Percentiles rank a stretch among this genome's conserved stretches.
phyloP scores from a whole-genome alignment of 1,284 basidiomycete species.

The Entoloma clypeatum region DNA sequence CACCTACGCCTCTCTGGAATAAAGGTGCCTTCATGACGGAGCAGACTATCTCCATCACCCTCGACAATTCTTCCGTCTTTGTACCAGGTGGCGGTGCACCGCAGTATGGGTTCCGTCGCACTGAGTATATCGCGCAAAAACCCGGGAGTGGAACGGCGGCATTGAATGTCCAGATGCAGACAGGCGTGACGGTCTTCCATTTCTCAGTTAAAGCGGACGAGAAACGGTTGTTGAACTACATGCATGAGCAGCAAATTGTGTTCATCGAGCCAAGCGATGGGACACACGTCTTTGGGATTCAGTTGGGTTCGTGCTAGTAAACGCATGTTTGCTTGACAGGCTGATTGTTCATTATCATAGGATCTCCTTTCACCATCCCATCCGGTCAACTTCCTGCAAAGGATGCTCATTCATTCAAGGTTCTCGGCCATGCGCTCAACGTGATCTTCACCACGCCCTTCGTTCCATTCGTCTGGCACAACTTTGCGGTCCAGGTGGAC shows the following conservation, averaged over 20 bases:
- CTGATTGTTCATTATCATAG: conserved; percentile 24
- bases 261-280: conserved; percentile 58
- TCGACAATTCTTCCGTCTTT: conserved; percentile 59
- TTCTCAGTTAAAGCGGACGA: conserved; percentile 50
- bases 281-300: conserved; percentile 52
- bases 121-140: conserved; percentile 52
- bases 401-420: conserved; percentile 45
- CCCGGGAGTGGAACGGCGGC: conserved; percentile 35
- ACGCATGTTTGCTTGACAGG: not conserved
- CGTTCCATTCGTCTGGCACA: conserved; percentile 46
- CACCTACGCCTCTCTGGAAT: conserved; percentile 50
- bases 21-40: conserved; percentile 32
- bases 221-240: conserved; percentile 43
- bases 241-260: conserved; percentile 61
- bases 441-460: conserved; percentile 49
- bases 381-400: conserved; percentile 37
- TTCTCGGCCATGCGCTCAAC: conserved; percentile 50
- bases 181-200: conserved; percentile 48
- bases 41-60: conserved; percentile 47
- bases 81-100: conserved; percentile 45
- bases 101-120: conserved; percentile 54
- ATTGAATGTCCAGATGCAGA: conserved; percentile 40
- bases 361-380: conserved; percentile 52
- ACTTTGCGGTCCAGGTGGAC: conserved; percentile 56
- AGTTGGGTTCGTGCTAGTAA: conserved; percentile 39